Evolutionary conservation across 352 stramenopile genomes (phyloP).

Genomic region (Halophytophthora batemanensis): DNA sequence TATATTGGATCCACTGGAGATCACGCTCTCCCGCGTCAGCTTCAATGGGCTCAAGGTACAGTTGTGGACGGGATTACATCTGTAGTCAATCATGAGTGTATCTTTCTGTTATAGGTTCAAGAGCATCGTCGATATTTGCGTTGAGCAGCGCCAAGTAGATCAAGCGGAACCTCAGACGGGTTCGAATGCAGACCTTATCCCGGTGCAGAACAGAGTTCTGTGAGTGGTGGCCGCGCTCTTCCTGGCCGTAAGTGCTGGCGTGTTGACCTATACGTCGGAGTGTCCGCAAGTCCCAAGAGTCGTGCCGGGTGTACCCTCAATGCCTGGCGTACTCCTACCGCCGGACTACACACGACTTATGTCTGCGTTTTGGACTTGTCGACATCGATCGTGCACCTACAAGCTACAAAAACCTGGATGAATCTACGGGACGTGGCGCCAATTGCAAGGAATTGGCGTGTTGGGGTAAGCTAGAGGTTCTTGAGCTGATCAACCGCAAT

Average conservation of each 20-base stretch:
- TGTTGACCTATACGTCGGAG: not conserved
- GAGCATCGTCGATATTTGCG: constrained; percentile 3
- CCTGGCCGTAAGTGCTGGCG: not conserved
- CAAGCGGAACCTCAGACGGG: not conserved
- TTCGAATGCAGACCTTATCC: not conserved
- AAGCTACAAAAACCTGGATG: constrained; percentile 1
- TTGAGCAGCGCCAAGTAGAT: not conserved
- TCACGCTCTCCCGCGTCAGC: constrained; percentile 1
- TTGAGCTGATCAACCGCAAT: constrained; percentile 14
- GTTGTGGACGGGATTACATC: not conserved
- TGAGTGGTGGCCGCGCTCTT: not conserved
- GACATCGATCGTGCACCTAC: constrained; percentile 7
- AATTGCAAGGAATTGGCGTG: constrained; percentile 1
- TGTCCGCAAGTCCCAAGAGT: not conserved
- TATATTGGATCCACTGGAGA: not conserved
- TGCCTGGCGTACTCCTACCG: constrained; percentile 12
- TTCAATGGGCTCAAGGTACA: constrained; percentile 6
- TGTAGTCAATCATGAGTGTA: constrained; percentile 2
- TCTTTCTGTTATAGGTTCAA: constrained; percentile 10
- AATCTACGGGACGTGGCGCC: not conserved
- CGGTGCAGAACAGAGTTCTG: not conserved
- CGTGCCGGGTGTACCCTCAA: constrained; percentile 1
- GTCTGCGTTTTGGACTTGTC: constrained; percentile 26
- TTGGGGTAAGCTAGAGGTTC: constrained; percentile 5
- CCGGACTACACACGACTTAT: constrained; percentile 6